Evolutionary conservation across 495 filamentous ascomycete species (phyloP), one percentile per base, ranked within the genome.

Genomic region (Aspergillus wentii): DNA sequence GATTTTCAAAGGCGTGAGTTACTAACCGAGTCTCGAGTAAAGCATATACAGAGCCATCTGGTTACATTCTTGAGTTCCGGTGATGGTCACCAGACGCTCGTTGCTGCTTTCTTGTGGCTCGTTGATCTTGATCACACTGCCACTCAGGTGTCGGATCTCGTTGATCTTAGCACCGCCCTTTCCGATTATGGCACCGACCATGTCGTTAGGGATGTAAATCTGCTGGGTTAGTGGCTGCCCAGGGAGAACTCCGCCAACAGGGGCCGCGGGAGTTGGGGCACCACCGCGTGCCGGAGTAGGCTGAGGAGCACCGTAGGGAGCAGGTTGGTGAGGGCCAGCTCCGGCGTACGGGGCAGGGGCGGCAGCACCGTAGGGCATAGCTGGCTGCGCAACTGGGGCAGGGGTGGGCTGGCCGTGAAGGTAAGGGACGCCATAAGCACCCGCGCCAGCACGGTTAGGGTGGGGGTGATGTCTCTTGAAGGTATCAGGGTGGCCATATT

Each of bases 81-180:
- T 96, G 50, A 98, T 95, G 6, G 92, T 98, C 18, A 98, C 92
- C 35, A 98, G 71, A 38, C 92, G 78, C 68, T 98, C 92, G 54
- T 97, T 98, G 73, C 88, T 96, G 66, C 94, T 97, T 59, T 97
- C 94, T 53, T 95, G 91, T 0, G 92, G 92, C 57, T 98, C 92
- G 61, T 98, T 98, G 72, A 98, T 98, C 77, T 98, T 98, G 59
- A 98, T 98, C 9, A 97, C 91, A 64, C 92, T 97, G 44, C 94
- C 94, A 52, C 86, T 94, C 49, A 98, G 76, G 50, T 94, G 88
- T 39, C 92, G 81, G 44, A 98, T 98, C 68, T 98, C 92, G 57
- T 98, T 98, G 73, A 98, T 98, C 79, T 98, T 98, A 17, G 88
- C 86, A 44, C 92, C 92, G 40, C 92, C 94, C 69, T 98, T 98